Percentiles rank a stretch among this genome's conserved stretches.
These are phyloP conservation scores for Hymenoscyphus linearis DNA, from an alignment of 2,329 filamentous ascomycete genomes.

Conservation along the genomic window DNA sequence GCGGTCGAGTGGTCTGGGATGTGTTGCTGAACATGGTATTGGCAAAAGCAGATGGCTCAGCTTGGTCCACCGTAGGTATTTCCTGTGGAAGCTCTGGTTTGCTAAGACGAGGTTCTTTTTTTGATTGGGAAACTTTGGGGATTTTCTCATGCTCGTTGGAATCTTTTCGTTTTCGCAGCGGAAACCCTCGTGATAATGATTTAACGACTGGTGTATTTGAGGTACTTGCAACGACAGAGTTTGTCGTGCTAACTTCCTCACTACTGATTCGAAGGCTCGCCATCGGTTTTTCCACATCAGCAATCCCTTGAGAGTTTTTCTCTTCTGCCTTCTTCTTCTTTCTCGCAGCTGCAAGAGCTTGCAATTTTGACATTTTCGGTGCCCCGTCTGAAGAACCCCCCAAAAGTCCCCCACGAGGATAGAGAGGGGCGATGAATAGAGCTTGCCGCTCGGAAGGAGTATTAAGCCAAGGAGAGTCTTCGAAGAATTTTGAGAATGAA, in stretches of 20 bases:
- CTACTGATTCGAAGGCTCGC: constrained; percentile 17
- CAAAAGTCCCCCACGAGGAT: constrained; percentile 62
- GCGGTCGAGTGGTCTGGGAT: constrained; percentile 12
- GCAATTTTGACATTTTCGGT: constrained; percentile 83
- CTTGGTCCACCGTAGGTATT: constrained; percentile 23
- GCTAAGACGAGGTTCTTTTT: constrained; percentile 9
- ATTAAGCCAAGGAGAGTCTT: constrained; percentile 79
- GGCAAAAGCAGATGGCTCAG: constrained; percentile 36
- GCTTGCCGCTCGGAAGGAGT: constrained; percentile 62
- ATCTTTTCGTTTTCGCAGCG: constrained; percentile 30
- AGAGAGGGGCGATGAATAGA: constrained; percentile 55
- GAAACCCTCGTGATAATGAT: constrained; percentile 22
- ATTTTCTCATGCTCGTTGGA: constrained; percentile 30
- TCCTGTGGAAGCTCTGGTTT: constrained; percentile 12
- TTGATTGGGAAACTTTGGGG: constrained; percentile 13
- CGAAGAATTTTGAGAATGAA: constrained; percentile 61
- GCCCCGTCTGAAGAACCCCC: constrained; percentile 64
- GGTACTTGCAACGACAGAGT: not conserved
- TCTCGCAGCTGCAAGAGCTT: constrained; percentile 78
- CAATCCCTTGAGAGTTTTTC: constrained; percentile 35
- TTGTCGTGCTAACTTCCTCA: not conserved
- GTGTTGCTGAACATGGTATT: constrained; percentile 39
- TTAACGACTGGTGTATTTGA: constrained; percentile 5
- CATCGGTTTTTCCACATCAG: constrained; percentile 27
- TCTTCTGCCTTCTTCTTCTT: constrained; percentile 80